Evolutionary conservation across 2,329 filamentous ascomycete genomes (phyloP).

Genomic region (Pestalotiopsis sp.): DNA sequence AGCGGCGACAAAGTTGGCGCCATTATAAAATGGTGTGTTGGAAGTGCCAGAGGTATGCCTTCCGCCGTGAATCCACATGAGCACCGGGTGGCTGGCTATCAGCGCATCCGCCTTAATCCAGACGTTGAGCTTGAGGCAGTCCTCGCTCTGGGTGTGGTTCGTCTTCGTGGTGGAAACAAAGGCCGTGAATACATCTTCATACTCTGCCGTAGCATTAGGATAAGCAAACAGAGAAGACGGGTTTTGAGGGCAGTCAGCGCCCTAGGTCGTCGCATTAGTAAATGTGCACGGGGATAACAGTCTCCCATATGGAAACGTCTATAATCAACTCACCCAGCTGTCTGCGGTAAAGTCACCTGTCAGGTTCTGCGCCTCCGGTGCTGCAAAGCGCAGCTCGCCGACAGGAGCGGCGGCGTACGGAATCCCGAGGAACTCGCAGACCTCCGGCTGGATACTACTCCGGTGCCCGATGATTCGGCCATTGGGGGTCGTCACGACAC

Average conservation of each 20-base stretch:
- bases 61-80: constrained; percentile 19
- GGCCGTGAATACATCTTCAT: background rate
- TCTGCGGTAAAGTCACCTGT: constrained; percentile 1
- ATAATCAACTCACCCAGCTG: constrained; percentile 2
- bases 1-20: constrained; percentile 19
- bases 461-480: constrained; percentile 5
- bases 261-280: background rate
- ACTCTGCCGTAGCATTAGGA: constrained; percentile 7
- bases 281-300: background rate
- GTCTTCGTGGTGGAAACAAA: constrained; percentile 7
- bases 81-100: constrained; percentile 16
- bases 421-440: constrained; percentile 9
- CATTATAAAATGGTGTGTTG: constrained; percentile 22
- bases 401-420: constrained; percentile 10
- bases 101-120: constrained; percentile 18
- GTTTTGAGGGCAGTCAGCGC: constrained; percentile 10
- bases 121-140: constrained; percentile 24
- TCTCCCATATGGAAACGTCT: background rate
- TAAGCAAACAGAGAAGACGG: constrained; percentile 3
- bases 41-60: constrained; percentile 19
- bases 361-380: constrained; percentile 1
- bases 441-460: background rate
- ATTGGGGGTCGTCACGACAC: constrained; percentile 2
- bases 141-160: constrained; percentile 16
- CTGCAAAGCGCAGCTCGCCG: constrained; percentile 2